A percentile compares a stretch with the other conserved stretches of the same genome.
These are phyloP conservation scores for Primulina huaijiensis DNA, from an alignment of 257 asterid species.

Conservation along the genomic window DNA sequence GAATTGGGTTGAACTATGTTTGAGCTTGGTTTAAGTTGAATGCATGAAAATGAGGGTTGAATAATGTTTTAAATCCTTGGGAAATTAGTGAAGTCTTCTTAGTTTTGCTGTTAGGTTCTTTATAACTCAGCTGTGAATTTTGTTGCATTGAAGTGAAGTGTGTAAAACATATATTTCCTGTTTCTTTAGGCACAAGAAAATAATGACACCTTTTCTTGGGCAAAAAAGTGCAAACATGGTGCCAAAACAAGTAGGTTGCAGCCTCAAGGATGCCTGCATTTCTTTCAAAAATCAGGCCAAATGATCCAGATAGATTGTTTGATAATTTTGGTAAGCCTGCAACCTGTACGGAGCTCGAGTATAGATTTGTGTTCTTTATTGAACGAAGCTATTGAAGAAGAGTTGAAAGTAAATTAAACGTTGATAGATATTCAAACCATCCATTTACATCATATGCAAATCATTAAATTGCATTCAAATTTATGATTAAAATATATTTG, in stretches of 20 bases:
- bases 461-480: no score
- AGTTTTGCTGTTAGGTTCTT: no score
- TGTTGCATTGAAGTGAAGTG: no score
- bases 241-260: constrained; percentile 41
- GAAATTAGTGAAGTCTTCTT: no score
- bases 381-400: background rate
- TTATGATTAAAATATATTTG: no score
- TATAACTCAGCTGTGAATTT: no score
- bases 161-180: background rate
- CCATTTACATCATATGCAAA: no score
- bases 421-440: no score
- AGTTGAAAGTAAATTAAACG: no score
- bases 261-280: constrained; percentile 66
- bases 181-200: constrained; percentile 38
- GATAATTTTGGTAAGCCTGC: constrained; percentile 13
- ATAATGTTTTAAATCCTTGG: no score
- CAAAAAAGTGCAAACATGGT: constrained; percentile 45
- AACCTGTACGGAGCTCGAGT: background rate
- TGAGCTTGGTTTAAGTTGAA: background rate
- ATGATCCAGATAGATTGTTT: constrained; percentile 21
- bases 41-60: no score
- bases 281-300: constrained; percentile 60
- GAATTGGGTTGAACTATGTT: no score
- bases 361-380: background rate
- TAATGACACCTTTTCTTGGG: constrained; percentile 31